These are phyloP conservation scores for Pleurotus tuber-regium DNA, from an alignment of 768 basidiomycete genomes.

Conservation along the genomic window DNA sequence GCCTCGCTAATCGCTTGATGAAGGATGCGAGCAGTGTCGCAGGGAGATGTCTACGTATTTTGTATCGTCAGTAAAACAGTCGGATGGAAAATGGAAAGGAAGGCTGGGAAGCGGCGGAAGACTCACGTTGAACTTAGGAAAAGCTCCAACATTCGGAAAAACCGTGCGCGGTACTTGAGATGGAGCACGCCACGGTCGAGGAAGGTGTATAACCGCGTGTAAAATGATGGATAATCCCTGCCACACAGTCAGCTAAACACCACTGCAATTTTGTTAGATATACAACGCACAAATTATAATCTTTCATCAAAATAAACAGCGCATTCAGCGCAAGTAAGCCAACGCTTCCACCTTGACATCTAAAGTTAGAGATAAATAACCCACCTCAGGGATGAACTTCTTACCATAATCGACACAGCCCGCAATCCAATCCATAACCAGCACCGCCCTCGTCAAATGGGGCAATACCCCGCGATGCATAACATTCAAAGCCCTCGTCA, in stretches of 20 bases:
- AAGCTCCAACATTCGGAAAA: conserved; percentile 89
- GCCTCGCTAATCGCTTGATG: conserved; percentile 83
- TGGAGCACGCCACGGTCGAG: conserved; percentile 88
- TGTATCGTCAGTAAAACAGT: neutral
- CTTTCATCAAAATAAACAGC: conserved; percentile 84
- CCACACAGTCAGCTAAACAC: conserved; percentile 5
- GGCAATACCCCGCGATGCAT: conserved; percentile 86
- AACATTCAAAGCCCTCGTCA: conserved; percentile 64
- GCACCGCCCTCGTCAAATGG: conserved; percentile 70
- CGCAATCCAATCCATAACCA: conserved; percentile 92
- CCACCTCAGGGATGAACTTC: conserved; percentile 18
- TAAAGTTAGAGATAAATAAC: conserved; percentile 3
- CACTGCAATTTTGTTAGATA: neutral
- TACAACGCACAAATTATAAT: conserved; percentile 82
- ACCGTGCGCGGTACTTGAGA: conserved; percentile 88
- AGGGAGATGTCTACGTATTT: conserved; percentile 65
- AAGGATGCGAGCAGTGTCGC: conserved; percentile 92
- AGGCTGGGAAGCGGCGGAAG: too few relatives aligned
- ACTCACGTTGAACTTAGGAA: conserved; percentile 91
- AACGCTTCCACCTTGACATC: conserved; percentile 64
- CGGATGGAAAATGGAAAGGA: conserved; percentile 5
- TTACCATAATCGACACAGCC: conserved; percentile 79
- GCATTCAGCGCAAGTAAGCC: conserved; percentile 91
- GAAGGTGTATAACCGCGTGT: conserved; percentile 86
- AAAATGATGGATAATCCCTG: conserved; percentile 96